Evolutionary conservation across 2,329 filamentous ascomycete genomes (phyloP), one percentile per base, ranked within the genome.

Genomic region (Penicillium sumatraense): DNA sequence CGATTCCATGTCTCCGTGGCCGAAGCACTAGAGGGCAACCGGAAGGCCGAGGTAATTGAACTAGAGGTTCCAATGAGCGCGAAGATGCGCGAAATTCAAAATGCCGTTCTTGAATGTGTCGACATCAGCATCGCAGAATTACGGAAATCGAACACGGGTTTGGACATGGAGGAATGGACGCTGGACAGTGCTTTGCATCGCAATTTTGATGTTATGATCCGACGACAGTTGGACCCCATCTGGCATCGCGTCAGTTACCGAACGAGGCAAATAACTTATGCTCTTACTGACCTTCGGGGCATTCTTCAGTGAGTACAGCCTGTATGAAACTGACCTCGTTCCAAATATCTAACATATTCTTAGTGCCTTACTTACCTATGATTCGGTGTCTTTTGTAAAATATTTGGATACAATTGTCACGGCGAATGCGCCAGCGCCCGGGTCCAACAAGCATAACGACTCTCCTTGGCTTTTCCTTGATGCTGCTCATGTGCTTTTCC

Each of bases 91-190:
- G 87, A 92, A 38, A 97, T 99, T 36, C 95, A 99, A 69, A 93
- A 90, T 60, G 93, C 95, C 23, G 89, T 98, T 56, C 85, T 99
- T 75, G 93, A 98, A 71, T 99, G 95, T 70, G 93, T 99, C 16
- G 93, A 98, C 74, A 88, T 91, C 63, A 96, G 92, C 70, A 95
- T 99, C 62, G 86, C 90, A 52, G 95, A 99, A 75, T 82, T 99
- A 40, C 96, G 93, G 72, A 98, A 96, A 76, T 85, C 86, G 16
- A 98, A 97, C 68, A 84, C 87, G 1, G 93, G 92, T 2, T 80
- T 99, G 6, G 93, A 98, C 64, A 93, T 98, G 86, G 93, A 96
- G 56, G 93, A 97, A 68, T 98, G 93, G 93, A 97, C 91, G 47
- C 81, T 96, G 16, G 93, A 98, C 72, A 97, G 90, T 68, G 93